Evolutionary conservation across 208 protist genomes (phyloP).

Genomic region (Trypanosoma melophagium): DNA sequence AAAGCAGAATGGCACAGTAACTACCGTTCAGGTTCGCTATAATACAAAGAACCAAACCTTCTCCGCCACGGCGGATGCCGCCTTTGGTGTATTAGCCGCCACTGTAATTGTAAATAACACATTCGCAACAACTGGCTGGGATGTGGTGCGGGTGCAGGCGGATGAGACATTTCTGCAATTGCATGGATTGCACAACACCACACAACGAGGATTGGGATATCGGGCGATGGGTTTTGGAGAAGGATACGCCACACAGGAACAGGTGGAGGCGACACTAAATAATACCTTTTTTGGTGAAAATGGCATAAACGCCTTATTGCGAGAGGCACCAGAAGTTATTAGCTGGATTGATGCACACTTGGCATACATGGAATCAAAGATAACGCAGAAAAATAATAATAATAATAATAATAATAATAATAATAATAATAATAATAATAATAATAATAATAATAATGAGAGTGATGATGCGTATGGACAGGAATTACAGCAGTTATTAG

Average conservation of each 20-base stretch:
- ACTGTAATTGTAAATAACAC: slow-evolving; percentile 25
- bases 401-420: too few species aligned
- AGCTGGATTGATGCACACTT: slow-evolving; percentile 29
- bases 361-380: slow-evolving; percentile 14
- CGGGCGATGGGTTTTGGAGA: slow-evolving; percentile 35
- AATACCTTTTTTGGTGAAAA: slow-evolving; percentile 30
- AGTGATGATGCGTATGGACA: slow-evolving; percentile 15
- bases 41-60: slow-evolving; percentile 16
- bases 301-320: slow-evolving; percentile 11
- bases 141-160: slow-evolving; percentile 18
- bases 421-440: too few species aligned
- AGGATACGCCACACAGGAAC: slow-evolving; percentile 29
- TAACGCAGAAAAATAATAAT: neutral
- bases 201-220: slow-evolving; percentile 17
- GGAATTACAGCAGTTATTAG: slow-evolving; percentile 27
- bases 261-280: slow-evolving; percentile 14
- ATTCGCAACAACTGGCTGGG: slow-evolving; percentile 28
- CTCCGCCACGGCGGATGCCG: slow-evolving; percentile 2
- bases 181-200: neutral
- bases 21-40: slow-evolving; percentile 16
- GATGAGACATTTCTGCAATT: slow-evolving; percentile 7
- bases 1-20: neutral
- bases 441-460: too few species aligned
- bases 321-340: neutral
- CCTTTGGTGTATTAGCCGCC: slow-evolving; percentile 20